Percentiles rank a stretch among this genome's conserved stretches.
phyloP scores from a whole-genome alignment of 768 basidiomycete genomes.

The Leucocoprinus leucothites region DNA sequence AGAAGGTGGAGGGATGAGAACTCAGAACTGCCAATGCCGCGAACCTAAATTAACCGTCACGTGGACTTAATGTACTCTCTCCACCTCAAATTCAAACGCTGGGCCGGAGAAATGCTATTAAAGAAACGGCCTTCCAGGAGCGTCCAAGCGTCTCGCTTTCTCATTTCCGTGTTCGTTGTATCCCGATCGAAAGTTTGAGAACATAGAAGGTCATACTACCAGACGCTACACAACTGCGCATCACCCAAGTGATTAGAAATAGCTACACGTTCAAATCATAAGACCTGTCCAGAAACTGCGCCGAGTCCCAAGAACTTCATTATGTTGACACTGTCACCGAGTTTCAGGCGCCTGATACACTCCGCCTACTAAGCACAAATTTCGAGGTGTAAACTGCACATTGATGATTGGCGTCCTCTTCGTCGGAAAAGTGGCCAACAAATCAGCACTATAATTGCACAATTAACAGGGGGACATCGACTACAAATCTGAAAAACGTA shows the following conservation, averaged over 20 bases:
- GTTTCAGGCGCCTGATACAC: slow-evolving; percentile 60
- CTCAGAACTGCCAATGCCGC: not conserved
- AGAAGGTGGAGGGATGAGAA: slow-evolving; percentile 7
- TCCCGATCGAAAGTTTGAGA: not conserved
- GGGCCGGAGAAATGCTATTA: not conserved
- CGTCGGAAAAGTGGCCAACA: slow-evolving; percentile 89
- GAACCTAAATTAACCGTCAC: slow-evolving; percentile 14
- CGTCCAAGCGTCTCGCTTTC: not conserved
- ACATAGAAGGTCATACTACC: not conserved
- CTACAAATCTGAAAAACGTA: slow-evolving; percentile 34
- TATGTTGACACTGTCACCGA: slow-evolving; percentile 18
- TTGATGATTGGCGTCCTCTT: slow-evolving; percentile 93
- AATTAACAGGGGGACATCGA: slow-evolving; percentile 7
- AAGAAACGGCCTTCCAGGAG: not conserved
- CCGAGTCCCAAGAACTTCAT: slow-evolving; percentile 5
- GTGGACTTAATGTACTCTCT: not conserved
- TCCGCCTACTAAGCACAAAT: slow-evolving; percentile 88
- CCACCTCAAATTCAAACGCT: not conserved
- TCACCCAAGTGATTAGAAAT: not conserved
- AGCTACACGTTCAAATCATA: not conserved
- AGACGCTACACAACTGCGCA: not conserved
- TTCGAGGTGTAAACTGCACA: slow-evolving; percentile 92
- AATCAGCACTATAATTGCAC: slow-evolving; percentile 57
- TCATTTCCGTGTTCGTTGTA: not conserved
- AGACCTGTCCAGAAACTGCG: not conserved